Evolutionary conservation across 345 rosid species (phyloP).

Genomic region (Gossypium rotundifolium): DNA sequence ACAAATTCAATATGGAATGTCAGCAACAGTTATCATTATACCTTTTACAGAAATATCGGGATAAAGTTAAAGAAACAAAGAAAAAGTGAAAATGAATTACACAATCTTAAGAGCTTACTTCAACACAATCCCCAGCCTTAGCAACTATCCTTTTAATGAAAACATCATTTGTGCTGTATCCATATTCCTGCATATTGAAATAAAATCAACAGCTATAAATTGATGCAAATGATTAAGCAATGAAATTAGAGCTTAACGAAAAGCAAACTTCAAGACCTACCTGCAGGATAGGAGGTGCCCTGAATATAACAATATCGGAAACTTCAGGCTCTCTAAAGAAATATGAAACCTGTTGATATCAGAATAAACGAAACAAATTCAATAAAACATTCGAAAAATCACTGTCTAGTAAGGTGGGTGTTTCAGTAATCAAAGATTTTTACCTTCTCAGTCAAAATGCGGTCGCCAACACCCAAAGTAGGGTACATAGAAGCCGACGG

Average conservation of each 20-base stretch:
- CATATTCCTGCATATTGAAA: slow-evolving; percentile 45
- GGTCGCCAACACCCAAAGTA: slow-evolving; percentile 80
- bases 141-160: slow-evolving; percentile 93
- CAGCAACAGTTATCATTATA: slow-evolving; percentile 11
- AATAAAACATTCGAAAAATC: neutral
- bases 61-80: neutral
- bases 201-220: slow-evolving; percentile 4
- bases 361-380: neutral
- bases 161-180: slow-evolving; percentile 56
- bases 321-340: slow-evolving; percentile 78
- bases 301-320: slow-evolving; percentile 76
- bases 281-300: slow-evolving; percentile 77
- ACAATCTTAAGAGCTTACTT: slow-evolving; percentile 47
- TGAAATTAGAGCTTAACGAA: neutral
- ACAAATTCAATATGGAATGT: slow-evolving; percentile 1
- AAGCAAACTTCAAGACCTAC: slow-evolving; percentile 20
- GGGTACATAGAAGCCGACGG: slow-evolving; percentile 83
- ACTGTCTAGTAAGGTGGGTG: neutral
- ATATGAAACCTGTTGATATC: slow-evolving; percentile 60
- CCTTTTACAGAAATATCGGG: neutral
- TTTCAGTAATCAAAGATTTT: neutral
- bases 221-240: neutral
- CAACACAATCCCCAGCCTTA: slow-evolving; percentile 76
- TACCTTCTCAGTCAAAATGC: slow-evolving; percentile 88
- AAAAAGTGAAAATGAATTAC: slow-evolving; percentile 12